Base-by-base conservation (phyloP, 257 asterid genomes). In the Penstemon davidsonii region DNA sequence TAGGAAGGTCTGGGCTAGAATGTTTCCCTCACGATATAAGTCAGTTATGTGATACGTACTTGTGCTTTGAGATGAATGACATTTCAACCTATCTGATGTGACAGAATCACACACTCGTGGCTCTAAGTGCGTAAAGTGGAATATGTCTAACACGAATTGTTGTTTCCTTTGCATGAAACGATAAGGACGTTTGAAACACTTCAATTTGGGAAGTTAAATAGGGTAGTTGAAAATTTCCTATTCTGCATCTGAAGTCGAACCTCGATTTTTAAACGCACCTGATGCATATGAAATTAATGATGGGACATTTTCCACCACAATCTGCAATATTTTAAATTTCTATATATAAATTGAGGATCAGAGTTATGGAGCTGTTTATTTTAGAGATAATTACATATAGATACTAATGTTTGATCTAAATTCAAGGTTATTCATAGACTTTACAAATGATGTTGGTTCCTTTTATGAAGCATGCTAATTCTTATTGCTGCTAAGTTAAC, bases 61-160 rank as follows among this genome's bases (percentile, higher is more conserved):
- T 54, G n/a, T 55, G 44, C 58, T 58, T n/a, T 5, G 33, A 47
- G 47, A 42, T 63, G 18, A 46, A 33, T 64, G 37, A 64, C 11
- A 64, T 10, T 44, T 8, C 19, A 5, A 13, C 4, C 39, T 10
- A 0, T 4, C 19, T 4, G 44, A 37, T 57, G 46, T 42, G 33
- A 25, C 2, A 13, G 7, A 33, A 46, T 8, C 39, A 10, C 42
- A 45, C 39, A 49, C 56, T 46, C 42, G 6, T 49, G 13, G 55
- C 11, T 47, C 69, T 7, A n/a, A 10, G 7, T 58, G 69, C 46
- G 49, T 37, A 5, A 33, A 36, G 44, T 33, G 58, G 25, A 25
- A 15, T 4, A 37, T 64, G 44, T 10, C 68, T 47, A 25, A 25
- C 33, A 25, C 33, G 33, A 25, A 25, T 25, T 25, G 33, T 25